Evolutionary conservation across 495 filamentous ascomycete genomes (phyloP).

Genomic region (Penicillium turbatum): DNA sequence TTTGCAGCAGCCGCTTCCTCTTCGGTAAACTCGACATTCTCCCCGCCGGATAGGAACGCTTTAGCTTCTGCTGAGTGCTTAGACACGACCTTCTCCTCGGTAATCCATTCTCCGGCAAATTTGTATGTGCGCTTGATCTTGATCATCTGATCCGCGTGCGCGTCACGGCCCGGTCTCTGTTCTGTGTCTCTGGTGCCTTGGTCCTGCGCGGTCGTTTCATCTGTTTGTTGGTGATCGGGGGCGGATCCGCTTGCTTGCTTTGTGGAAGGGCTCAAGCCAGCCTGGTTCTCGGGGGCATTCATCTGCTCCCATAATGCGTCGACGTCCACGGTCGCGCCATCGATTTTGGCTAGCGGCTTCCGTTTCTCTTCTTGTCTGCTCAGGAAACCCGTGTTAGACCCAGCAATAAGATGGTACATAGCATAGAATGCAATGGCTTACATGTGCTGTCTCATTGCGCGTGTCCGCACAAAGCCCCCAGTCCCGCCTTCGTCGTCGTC

Average conservation of each 20-base stretch:
- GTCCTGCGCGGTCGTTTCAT: slow-evolving; percentile 21
- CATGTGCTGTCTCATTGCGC: slow-evolving; percentile 62
- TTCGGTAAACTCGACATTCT: slow-evolving; percentile 38
- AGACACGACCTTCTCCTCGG: slow-evolving; percentile 75
- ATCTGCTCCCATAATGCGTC: slow-evolving; percentile 82
- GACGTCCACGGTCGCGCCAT: slow-evolving; percentile 81
- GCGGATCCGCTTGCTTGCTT: slow-evolving; percentile 14
- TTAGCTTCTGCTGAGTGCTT: slow-evolving; percentile 77
- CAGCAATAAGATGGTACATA: background rate
- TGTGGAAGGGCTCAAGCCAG: slow-evolving; percentile 15
- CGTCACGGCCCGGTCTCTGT: slow-evolving; percentile 8
- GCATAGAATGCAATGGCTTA: slow-evolving; percentile 19
- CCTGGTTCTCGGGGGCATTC: slow-evolving; percentile 44
- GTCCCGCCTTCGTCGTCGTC: slow-evolving; percentile 61
- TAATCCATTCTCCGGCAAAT: slow-evolving; percentile 83
- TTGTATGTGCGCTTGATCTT: slow-evolving; percentile 85
- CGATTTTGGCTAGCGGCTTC: slow-evolving; percentile 56
- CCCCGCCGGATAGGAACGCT: slow-evolving; percentile 59
- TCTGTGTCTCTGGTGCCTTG: slow-evolving; percentile 18
- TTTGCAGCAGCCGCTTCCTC: slow-evolving; percentile 22
- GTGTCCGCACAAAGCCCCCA: slow-evolving; percentile 79
- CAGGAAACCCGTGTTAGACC: slow-evolving; percentile 2
- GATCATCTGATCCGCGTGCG: slow-evolving; percentile 51
- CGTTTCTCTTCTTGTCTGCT: slow-evolving; percentile 57
- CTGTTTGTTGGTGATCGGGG: slow-evolving; percentile 9